Conservation (phyloP, 345 rosid genomes). For the Luvunga scandens region DNA sequence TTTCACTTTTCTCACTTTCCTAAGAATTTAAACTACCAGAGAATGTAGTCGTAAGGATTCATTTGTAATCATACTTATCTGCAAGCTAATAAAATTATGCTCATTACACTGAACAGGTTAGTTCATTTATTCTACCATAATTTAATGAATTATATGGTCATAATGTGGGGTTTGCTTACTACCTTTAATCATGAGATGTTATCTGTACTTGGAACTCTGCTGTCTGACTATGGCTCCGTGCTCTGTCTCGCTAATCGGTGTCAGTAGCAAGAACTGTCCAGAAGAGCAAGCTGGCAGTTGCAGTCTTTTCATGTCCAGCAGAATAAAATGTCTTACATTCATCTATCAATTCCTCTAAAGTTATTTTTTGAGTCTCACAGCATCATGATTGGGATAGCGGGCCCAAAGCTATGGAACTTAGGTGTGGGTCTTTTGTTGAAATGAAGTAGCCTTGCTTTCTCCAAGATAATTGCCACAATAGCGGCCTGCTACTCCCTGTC, state of each 20-base stretch:
- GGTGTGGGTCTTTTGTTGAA: no score
- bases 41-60: constrained; percentile 37
- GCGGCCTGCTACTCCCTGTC: constrained; percentile 1
- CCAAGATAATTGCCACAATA: constrained; percentile 35
- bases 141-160: no score
- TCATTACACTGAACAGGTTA: background rate
- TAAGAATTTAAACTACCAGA: constrained; percentile 7
- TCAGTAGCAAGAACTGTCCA: constrained; percentile 34
- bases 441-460: no score
- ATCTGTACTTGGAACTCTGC: background rate
- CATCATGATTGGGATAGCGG: no score
- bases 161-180: constrained; percentile 12
- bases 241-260: constrained; percentile 40
- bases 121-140: no score
- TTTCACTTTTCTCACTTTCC: constrained; percentile 22
- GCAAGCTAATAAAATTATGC: background rate
- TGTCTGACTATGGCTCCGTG: constrained; percentile 31
- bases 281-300: constrained; percentile 24
- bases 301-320: constrained; percentile 17
- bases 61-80: constrained; percentile 31
- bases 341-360: constrained; percentile 33
- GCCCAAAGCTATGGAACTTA: no score
- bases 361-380: constrained; percentile 12
- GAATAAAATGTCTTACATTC: constrained; percentile 42
- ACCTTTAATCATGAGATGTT: constrained; percentile 28